These are phyloP conservation scores for Lactarius vividus DNA, from an alignment of 768 basidiomycete genomes.

Conservation along the genomic window DNA sequence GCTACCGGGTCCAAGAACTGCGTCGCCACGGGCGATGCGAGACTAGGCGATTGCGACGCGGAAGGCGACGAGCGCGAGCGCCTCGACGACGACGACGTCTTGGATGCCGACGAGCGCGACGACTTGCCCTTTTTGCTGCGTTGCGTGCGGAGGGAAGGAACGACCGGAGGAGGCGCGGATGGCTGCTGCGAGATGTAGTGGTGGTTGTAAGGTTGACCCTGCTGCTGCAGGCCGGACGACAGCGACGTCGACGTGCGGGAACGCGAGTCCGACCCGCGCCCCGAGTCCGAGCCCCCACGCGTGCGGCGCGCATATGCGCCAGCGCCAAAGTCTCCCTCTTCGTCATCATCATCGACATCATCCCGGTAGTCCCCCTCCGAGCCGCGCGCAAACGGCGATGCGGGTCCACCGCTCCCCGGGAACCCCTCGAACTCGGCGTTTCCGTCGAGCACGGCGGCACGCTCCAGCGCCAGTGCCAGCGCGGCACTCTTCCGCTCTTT, in stretches of 20 bases:
- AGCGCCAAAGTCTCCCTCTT: conserved; percentile 58
- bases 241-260: conserved; percentile 58
- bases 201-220: conserved; percentile 29
- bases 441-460: conserved; percentile 25
- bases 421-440: conserved; percentile 62
- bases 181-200: conserved; percentile 32
- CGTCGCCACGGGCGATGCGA: conserved; percentile 42
- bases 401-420: conserved; percentile 48
- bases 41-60: conserved; percentile 43
- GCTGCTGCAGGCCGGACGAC: conserved; percentile 19
- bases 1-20: conserved; percentile 32
- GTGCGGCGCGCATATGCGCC: conserved; percentile 45
- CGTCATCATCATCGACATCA: conserved; percentile 45
- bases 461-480: conserved; percentile 38
- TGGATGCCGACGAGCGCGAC: conserved; percentile 28
- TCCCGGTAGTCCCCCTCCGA: conserved; percentile 14
- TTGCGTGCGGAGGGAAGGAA: conserved; percentile 3
- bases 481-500: conserved; percentile 45
- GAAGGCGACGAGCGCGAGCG: conserved; percentile 41
- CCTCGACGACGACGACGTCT: conserved; percentile 31
- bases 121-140: conserved; percentile 27
- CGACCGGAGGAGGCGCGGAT: neutral
- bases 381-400: conserved; percentile 25
- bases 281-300: conserved; percentile 35
- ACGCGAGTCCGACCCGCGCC: conserved; percentile 53